phyloP scores from a whole-genome alignment of 805 yeast genomes.

The Ogataea nakhonphanomensis region DNA sequence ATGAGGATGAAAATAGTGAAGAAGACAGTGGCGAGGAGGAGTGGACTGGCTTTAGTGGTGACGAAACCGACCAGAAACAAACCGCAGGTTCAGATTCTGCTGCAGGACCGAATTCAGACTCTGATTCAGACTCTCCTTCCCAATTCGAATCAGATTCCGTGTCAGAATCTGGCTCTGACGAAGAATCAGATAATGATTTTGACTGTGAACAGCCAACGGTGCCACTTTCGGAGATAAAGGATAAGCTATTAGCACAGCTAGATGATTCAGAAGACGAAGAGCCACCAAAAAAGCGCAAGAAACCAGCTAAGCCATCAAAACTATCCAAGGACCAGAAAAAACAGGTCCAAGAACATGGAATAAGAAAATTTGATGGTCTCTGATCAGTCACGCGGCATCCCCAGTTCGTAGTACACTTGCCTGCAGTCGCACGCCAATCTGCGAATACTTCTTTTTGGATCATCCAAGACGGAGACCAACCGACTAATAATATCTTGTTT shows the following conservation, averaged over 20 bases:
- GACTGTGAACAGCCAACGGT: constrained; percentile 18
- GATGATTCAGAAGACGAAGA: constrained; percentile 27
- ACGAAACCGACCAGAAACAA: constrained; percentile 3
- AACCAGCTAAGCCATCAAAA: constrained; percentile 23
- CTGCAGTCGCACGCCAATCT: constrained; percentile 75
- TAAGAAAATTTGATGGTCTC: constrained; percentile 59
- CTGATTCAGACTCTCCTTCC: background rate
- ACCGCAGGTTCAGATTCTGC: constrained; percentile 1
- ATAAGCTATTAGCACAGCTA: constrained; percentile 24
- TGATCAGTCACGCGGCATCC: constrained; percentile 28
- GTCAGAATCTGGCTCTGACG: background rate
- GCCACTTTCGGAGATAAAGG: constrained; percentile 24
- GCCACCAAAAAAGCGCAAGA: constrained; percentile 7
- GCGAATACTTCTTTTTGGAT: constrained; percentile 69
- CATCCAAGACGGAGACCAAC: constrained; percentile 59
- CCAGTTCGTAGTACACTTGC: constrained; percentile 65
- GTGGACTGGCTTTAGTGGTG: constrained; percentile 15
- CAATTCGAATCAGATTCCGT: constrained; percentile 4
- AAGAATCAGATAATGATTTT: constrained; percentile 2
- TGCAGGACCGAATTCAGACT: constrained; percentile 1
- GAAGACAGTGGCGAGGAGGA: constrained; percentile 11
- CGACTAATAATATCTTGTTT: constrained; percentile 45
- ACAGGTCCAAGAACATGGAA: constrained; percentile 60
- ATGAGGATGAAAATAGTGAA: constrained; percentile 5
- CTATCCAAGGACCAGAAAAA: constrained; percentile 35